Evolutionary conservation across 805 yeast species (phyloP).

Genomic region (Wickerhamomyces subpelliculosus): DNA sequence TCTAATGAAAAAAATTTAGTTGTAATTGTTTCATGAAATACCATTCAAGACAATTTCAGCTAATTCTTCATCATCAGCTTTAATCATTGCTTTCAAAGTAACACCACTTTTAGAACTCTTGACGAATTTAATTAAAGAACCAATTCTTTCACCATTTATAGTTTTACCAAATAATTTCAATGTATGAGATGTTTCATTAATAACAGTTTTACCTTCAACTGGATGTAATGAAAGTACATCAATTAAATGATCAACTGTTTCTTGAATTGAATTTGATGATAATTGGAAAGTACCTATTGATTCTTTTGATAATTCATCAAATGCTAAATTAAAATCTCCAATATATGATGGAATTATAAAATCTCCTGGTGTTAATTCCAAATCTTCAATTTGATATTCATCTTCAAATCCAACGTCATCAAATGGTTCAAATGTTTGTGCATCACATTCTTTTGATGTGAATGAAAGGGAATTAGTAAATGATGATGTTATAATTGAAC

Average conservation of each 20-base stretch:
- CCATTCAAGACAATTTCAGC: slow-evolving; percentile 46
- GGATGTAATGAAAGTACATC: slow-evolving; percentile 57
- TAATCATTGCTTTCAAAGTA: slow-evolving; percentile 36
- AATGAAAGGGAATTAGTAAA: slow-evolving; percentile 67
- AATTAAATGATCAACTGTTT: slow-evolving; percentile 49
- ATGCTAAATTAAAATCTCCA: slow-evolving; percentile 65
- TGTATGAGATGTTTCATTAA: slow-evolving; percentile 47
- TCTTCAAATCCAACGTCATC: slow-evolving; percentile 82
- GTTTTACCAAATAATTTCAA: slow-evolving; percentile 79
- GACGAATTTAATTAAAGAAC: slow-evolving; percentile 35
- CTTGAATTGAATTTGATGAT: slow-evolving; percentile 40
- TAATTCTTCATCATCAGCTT: slow-evolving; percentile 36
- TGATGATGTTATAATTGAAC: slow-evolving; percentile 35
- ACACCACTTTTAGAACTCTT: slow-evolving; percentile 36
- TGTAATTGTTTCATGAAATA: slow-evolving; percentile 29
- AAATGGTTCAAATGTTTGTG: slow-evolving; percentile 57
- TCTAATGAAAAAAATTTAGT: too few relatives aligned
- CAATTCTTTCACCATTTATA: slow-evolving; percentile 39
- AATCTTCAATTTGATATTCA: slow-evolving; percentile 84
- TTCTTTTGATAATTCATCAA: slow-evolving; percentile 67
- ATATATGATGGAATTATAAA: slow-evolving; percentile 71
- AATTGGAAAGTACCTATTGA: slow-evolving; percentile 62
- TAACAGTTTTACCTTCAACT: slow-evolving; percentile 58
- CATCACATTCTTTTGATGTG: slow-evolving; percentile 73
- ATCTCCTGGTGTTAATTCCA: slow-evolving; percentile 73